These are phyloP conservation scores for Dothiorella sarmentorum DNA, from an alignment of 2,329 filamentous ascomycete genomes.

Conservation along the genomic window DNA sequence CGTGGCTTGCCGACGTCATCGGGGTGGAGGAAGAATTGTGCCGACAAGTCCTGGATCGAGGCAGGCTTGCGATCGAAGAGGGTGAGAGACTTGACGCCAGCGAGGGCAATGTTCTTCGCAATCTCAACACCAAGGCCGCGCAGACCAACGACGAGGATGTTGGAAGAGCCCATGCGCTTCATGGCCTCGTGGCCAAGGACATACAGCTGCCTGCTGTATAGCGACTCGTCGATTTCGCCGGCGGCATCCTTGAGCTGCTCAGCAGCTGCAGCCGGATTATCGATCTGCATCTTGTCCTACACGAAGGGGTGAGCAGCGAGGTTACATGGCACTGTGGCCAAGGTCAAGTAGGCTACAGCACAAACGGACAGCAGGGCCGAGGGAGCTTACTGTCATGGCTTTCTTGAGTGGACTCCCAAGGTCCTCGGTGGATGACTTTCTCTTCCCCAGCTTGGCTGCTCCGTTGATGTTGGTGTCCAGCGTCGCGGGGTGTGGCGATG, in stretches of 20 bases:
- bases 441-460: conserved; percentile 41
- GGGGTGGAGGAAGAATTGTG: conserved; percentile 91
- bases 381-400: conserved; percentile 38
- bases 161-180: conserved; percentile 98
- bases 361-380: conserved; percentile 1
- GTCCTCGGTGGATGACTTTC: conserved; percentile 38
- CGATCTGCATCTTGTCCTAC: conserved; percentile 61
- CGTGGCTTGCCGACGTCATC: conserved; percentile 90
- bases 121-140: conserved; percentile 96
- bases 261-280: conserved; percentile 55
- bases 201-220: conserved; percentile 67
- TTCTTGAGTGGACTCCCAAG: conserved; percentile 39
- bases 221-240: conserved; percentile 64
- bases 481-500: conserved; percentile 17
- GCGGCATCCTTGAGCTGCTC: conserved; percentile 57
- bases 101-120: conserved; percentile 96
- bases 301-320: conserved; percentile 1
- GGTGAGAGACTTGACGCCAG: conserved; percentile 95
- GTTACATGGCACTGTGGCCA: not conserved
- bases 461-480: conserved; percentile 13
- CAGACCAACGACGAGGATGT: conserved; percentile 86
- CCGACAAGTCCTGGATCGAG: conserved; percentile 82
- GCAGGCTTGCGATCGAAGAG: conserved; percentile 86
- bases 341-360: not conserved
- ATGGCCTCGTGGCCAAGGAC: conserved; percentile 79